phyloP scores from a whole-genome alignment of 2,329 filamentous ascomycete species.

The Xylariaceae sp. region DNA sequence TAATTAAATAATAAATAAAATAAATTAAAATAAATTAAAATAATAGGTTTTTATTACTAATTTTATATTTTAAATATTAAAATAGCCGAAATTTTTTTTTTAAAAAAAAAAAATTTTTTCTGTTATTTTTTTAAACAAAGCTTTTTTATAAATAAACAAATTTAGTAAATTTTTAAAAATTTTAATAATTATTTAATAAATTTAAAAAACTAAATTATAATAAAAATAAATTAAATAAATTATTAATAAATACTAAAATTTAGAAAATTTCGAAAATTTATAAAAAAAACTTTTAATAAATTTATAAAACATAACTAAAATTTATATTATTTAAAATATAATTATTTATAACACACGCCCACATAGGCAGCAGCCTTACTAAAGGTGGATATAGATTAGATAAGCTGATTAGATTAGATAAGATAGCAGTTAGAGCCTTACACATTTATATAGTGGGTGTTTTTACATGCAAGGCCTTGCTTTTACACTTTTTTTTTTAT shows the following conservation, averaged over 20 bases:
- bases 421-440: no score
- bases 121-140: neutral
- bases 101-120: neutral
- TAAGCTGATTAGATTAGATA: no score
- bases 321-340: slow-evolving; percentile 1
- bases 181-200: slow-evolving; percentile 1
- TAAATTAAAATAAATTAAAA: neutral
- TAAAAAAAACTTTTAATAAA: neutral
- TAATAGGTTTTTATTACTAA: neutral
- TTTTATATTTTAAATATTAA: neutral
- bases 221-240: neutral
- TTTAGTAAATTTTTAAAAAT: neutral
- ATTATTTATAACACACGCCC: neutral
- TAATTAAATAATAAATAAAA: neutral
- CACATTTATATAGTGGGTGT: no score
- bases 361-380: neutral
- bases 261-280: neutral
- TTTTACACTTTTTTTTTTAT: no score
- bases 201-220: neutral
- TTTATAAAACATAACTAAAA: neutral
- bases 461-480: no score
- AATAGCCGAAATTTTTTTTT: neutral
- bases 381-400: no score
- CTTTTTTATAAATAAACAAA: no score
- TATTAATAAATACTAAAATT: neutral